Conservation (phyloP, 1,139 yeast genomes). For the Arxiozyma bovina region DNA sequence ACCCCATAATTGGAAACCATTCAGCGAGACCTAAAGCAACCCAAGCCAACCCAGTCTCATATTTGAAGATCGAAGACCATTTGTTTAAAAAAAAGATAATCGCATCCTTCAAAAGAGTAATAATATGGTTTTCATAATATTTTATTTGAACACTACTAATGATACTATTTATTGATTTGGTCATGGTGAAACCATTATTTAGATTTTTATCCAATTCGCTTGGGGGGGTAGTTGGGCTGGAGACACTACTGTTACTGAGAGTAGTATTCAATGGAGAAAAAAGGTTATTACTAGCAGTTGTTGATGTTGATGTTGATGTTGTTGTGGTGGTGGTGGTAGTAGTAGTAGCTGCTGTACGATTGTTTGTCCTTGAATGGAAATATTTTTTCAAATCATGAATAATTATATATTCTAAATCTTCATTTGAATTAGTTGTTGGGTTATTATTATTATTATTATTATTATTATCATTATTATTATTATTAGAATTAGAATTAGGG, state of each 20-base stretch:
- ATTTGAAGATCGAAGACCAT: slow-evolving; percentile 73
- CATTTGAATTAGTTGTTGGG: slow-evolving; percentile 1
- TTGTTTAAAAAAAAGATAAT: slow-evolving; percentile 56
- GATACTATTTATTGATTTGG: not conserved
- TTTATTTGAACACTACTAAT: not conserved
- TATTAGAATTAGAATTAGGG: not conserved
- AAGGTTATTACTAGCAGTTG: not conserved
- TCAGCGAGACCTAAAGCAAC: slow-evolving; percentile 81
- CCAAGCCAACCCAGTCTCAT: slow-evolving; percentile 81
- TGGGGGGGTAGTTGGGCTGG: not conserved
- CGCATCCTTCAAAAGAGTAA: slow-evolving; percentile 51
- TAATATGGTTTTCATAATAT: slow-evolving; percentile 42
- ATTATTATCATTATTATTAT: slow-evolving; percentile 2
- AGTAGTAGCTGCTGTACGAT: slow-evolving; percentile 7
- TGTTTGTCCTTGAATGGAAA: slow-evolving; percentile 19
- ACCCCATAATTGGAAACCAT: slow-evolving; percentile 54
- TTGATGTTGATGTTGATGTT: not conserved
- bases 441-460: slow-evolving; percentile 5
- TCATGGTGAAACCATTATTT: not conserved
- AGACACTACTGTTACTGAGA: not conserved
- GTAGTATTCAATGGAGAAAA: not conserved
- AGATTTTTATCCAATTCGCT: not conserved
- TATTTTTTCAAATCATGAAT: slow-evolving; percentile 28
- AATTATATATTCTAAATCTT: slow-evolving; percentile 20
- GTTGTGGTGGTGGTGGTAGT: not conserved